Percentiles rank a stretch among this genome's conserved stretches.
Conservation (phyloP, 73 alveolate species). For the Stentor coeruleus region DNA sequence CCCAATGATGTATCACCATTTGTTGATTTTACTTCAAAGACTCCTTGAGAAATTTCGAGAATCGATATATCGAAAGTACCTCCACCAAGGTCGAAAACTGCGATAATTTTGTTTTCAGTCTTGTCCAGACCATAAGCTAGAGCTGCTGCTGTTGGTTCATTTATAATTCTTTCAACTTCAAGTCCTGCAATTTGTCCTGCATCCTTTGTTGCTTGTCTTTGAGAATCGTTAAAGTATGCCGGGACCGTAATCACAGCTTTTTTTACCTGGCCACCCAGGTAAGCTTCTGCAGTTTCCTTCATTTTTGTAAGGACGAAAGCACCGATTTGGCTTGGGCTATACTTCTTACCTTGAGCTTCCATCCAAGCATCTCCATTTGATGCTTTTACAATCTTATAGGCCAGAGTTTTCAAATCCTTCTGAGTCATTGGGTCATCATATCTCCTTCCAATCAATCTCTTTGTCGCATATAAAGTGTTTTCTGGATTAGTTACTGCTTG, state of each 20-base stretch:
- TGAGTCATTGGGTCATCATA: constrained; percentile 85
- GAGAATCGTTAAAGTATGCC: constrained; percentile 81
- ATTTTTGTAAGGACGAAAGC: constrained; percentile 88
- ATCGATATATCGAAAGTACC: constrained; percentile 82
- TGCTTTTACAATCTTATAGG: constrained; percentile 86
- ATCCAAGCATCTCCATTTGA: constrained; percentile 79
- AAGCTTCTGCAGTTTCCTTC: constrained; percentile 69
- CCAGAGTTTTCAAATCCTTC: constrained; percentile 82
- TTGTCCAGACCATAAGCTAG: constrained; percentile 87
- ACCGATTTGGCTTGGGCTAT: constrained; percentile 86
- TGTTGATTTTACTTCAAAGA: constrained; percentile 88
- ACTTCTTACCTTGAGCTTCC: constrained; percentile 48
- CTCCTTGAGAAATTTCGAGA: constrained; percentile 78
- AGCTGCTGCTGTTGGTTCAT: constrained; percentile 95
- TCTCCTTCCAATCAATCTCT: constrained; percentile 91
- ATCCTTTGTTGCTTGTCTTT: constrained; percentile 66
- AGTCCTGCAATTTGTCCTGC: constrained; percentile 77
- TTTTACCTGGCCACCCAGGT: constrained; percentile 65
- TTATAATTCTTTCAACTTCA: constrained; percentile 60
- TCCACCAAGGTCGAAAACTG: constrained; percentile 82
- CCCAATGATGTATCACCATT: constrained; percentile 94
- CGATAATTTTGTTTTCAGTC: constrained; percentile 77
- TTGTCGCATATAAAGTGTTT: constrained; percentile 81
- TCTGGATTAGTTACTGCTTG: constrained; percentile 89
- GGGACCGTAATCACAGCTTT: constrained; percentile 84